Conservation (phyloP, 257 asterid species). For the Solanum clarkiae region DNA sequence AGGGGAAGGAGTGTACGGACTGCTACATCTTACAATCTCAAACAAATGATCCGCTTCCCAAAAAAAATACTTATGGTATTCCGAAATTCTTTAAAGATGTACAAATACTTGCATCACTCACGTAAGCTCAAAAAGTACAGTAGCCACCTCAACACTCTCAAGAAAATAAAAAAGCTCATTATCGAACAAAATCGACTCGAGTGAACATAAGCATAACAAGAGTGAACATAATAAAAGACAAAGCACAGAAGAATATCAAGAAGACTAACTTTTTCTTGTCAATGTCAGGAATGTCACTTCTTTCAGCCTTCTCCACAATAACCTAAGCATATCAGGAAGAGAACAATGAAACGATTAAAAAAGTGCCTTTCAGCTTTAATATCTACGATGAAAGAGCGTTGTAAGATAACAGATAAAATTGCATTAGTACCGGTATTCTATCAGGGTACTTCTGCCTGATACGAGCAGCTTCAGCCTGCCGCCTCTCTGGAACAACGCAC, state of each 20-base stretch:
- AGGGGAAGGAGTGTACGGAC: not conserved
- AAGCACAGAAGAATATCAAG: not conserved
- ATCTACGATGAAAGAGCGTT: not conserved
- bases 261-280: conserved; percentile 82
- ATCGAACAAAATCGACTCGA: not conserved
- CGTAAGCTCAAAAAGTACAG: not conserved
- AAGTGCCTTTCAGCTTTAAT: not conserved
- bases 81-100: not conserved
- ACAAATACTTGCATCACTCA: not conserved
- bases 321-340: conserved; percentile 30
- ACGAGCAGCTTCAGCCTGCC: conserved; percentile 93
- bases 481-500: conserved; percentile 43
- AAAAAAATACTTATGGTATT: not conserved
- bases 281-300: conserved; percentile 84
- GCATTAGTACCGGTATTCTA: conserved; percentile 68
- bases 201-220: not conserved
- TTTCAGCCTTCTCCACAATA: conserved; percentile 83
- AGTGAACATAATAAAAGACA: not conserved
- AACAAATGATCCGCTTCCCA: not conserved
- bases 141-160: not conserved
- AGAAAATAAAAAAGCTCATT: not conserved
- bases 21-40: not conserved
- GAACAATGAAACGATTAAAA: not conserved
- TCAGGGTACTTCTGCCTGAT: conserved; percentile 97
- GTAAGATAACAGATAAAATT: not conserved